Evolutionary conservation across 495 filamentous ascomycete genomes (phyloP), one percentile per base, ranked within the genome.

Genomic region (Aspergillus bridgeri): DNA sequence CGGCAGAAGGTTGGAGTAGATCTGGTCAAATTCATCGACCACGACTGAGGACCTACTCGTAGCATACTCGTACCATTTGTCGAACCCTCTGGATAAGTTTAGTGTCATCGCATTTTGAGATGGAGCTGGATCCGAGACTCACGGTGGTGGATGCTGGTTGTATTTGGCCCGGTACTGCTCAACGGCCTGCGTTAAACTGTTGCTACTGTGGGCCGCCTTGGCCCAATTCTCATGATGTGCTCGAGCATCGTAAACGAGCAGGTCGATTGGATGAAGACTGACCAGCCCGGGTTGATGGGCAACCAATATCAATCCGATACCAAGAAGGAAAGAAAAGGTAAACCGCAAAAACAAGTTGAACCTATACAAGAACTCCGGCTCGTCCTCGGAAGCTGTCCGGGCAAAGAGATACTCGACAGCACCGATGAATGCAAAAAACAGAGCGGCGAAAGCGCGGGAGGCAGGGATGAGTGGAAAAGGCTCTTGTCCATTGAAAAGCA

Each of bases 21-120:
- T 90, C 54, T 86, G 84, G 59, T 89, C 85, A 59, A 87, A 93
- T 58, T 88, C 82, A 59, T 96, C 90, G 58, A 92, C 81, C 11
- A 91, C 73, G 11, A 84, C 70, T 2, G 89, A 89, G 6, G 79
- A 79, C 44, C 81, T 82, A 11, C 73, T 73, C 21, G 69, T 81
- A 7, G 90, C 87, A 68, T 86, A 92, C 42, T 86, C 74, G 63
- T 84, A 92, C 90, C 90, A 93, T 56, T 81, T 79, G 75, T 58
- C 77, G 52, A 79, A 79, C 3, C 71, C 71, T 48, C 74, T 76
- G 42, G 15, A 45, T 42, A 3, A 51, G 17, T 11, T 38, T 38
- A 19, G 0, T 3, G 38, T 72, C 56, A 72, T 60, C 22, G 29
- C 8, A 13, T 6, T n/a, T 17, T 42, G 4, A 20, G 52, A 29